These are phyloP conservation scores for Chlamydomonas schloesseri DNA, from an alignment of 139 green algal species.

Conservation along the genomic window DNA sequence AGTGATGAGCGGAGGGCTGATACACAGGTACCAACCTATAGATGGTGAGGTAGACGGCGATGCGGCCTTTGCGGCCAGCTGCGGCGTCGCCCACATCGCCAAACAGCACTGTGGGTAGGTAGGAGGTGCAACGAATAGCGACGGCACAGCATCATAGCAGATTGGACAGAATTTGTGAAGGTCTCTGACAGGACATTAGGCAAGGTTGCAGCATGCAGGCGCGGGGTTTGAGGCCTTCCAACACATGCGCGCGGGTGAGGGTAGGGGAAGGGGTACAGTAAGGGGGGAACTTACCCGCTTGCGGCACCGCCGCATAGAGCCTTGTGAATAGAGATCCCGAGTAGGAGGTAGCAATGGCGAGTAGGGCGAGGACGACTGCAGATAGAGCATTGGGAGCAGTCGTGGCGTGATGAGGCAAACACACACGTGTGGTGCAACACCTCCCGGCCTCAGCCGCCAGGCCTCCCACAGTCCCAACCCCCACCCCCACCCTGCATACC, in stretches of 20 bases:
- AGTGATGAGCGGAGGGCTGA: too few species aligned
- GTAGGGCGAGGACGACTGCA: constrained; percentile 3
- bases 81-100: constrained; percentile 65
- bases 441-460: background rate
- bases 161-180: too few species aligned
- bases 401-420: background rate
- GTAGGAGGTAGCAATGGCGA: constrained; percentile 26
- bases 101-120: constrained; percentile 51
- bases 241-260: too few species aligned
- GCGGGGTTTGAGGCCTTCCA: too few species aligned
- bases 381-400: background rate
- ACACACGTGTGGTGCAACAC: background rate
- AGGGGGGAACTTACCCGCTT: background rate
- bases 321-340: constrained; percentile 36
- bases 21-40: too few species aligned
- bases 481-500: background rate
- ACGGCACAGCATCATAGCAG: too few species aligned
- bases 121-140: background rate
- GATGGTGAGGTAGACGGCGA: constrained; percentile 59
- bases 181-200: too few species aligned
- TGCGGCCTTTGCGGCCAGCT: constrained; percentile 38
- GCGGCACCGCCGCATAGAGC: background rate
- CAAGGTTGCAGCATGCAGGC: too few species aligned
- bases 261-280: too few species aligned
- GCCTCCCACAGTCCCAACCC: background rate